Evolutionary conservation across 306 rosid species (phyloP).

Genomic region (Cajanus cajan): DNA sequence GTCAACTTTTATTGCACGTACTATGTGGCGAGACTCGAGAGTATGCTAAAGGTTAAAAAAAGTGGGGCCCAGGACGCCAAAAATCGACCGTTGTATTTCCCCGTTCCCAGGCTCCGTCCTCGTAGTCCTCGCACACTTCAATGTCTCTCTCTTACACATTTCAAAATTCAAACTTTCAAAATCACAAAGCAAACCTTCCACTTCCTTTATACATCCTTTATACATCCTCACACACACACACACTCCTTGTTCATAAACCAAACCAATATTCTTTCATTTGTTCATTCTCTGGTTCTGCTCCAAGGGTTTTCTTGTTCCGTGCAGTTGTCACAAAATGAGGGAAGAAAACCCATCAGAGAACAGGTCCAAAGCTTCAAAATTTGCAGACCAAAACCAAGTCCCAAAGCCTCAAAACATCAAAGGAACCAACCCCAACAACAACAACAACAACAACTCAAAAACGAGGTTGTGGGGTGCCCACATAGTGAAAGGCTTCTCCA

Average conservation of each 20-base stretch:
- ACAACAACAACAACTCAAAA: slow-evolving; percentile 34
- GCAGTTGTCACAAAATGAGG: slow-evolving; percentile 52
- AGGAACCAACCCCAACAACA: slow-evolving; percentile 34
- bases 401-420: slow-evolving; percentile 61
- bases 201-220: slow-evolving; percentile 24
- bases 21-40: not conserved
- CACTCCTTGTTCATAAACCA: not conserved
- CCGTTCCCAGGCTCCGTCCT: slow-evolving; percentile 22
- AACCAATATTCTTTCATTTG: not conserved
- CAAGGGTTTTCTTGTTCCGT: not conserved
- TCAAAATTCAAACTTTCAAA: slow-evolving; percentile 87
- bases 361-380: slow-evolving; percentile 54
- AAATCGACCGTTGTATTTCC: slow-evolving; percentile 55
- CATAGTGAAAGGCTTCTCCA: slow-evolving; percentile 80
- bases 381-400: slow-evolving; percentile 75
- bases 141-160: slow-evolving; percentile 25
- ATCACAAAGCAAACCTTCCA: slow-evolving; percentile 21
- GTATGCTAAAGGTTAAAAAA: not conserved
- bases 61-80: not conserved
- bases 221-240: no score
- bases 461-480: slow-evolving; percentile 91
- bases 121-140: slow-evolving; percentile 33
- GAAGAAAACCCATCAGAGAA: slow-evolving; percentile 77
- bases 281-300: not conserved
- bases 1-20: slow-evolving; percentile 27